phyloP scores from a whole-genome alignment of 805 yeast genomes.

The Candida khao-thaluensis region DNA sequence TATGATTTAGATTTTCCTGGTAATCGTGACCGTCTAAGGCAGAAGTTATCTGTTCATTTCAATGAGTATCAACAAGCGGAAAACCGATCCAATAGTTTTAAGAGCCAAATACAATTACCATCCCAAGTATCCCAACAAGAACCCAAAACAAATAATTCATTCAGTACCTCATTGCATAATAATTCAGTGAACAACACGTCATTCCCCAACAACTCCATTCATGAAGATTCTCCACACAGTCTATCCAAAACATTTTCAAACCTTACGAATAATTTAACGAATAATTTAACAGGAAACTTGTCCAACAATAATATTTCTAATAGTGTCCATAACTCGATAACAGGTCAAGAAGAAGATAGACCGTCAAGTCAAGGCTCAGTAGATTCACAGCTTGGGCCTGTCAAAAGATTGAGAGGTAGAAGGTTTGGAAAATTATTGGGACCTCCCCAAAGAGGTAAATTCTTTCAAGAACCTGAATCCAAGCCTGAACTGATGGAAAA shows the following conservation, averaged over 20 bases:
- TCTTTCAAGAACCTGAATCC: not conserved
- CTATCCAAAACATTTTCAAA: constrained; percentile 17
- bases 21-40: constrained; percentile 20
- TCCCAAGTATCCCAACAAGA: constrained; percentile 1
- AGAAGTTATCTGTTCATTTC: constrained; percentile 36
- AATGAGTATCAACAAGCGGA: constrained; percentile 7
- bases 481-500: not conserved
- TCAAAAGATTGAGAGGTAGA: constrained; percentile 35
- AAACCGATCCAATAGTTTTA: not conserved
- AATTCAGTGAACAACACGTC: constrained; percentile 1
- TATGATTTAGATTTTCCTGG: constrained; percentile 34
- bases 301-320: constrained; percentile 7
- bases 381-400: constrained; percentile 14
- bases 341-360: constrained; percentile 2
- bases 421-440: constrained; percentile 43
- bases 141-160: constrained; percentile 16
- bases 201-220: constrained; percentile 8
- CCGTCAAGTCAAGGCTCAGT: constrained; percentile 5
- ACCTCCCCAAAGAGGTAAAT: constrained; percentile 44
- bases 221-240: constrained; percentile 10
- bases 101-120: not conserved
- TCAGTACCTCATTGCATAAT: constrained; percentile 9
- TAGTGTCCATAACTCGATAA: constrained; percentile 9
- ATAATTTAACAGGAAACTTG: constrained; percentile 10
- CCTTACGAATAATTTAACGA: constrained; percentile 5